phyloP scores from a whole-genome alignment of 169 alveolate species.

The Cryptosporidium ubiquitum region DNA sequence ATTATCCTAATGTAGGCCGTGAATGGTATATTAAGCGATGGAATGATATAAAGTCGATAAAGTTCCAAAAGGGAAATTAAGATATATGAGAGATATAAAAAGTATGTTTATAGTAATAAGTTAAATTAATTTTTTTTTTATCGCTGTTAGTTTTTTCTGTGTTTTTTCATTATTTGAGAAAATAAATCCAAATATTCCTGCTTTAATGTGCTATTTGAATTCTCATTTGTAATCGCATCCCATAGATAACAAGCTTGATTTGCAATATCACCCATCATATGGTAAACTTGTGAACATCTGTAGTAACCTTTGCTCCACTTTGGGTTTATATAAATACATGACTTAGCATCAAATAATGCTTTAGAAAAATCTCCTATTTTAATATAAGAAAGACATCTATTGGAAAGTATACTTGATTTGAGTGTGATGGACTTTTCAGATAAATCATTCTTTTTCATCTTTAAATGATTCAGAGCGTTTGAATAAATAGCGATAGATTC shows the following conservation, averaged over 20 bases:
- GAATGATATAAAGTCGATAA: conserved; percentile 54
- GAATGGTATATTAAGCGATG: conserved; percentile 61
- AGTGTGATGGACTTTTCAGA: conserved; percentile 16
- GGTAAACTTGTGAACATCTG: conserved; percentile 67
- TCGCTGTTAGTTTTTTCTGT: neutral
- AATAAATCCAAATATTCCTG: conserved; percentile 35
- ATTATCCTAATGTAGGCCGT: conserved; percentile 55
- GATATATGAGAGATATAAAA: neutral
- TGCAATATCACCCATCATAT: conserved; percentile 14
- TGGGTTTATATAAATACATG: conserved; percentile 43
- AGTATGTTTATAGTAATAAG: neutral
- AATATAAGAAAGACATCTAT: conserved; percentile 44
- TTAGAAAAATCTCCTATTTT: conserved; percentile 20
- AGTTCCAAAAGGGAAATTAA: conserved; percentile 15
- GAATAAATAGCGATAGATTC: conserved; percentile 21
- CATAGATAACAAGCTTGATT: conserved; percentile 63
- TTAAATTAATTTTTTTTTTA: neutral
- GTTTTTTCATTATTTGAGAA: conserved; percentile 27
- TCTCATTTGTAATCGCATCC: conserved; percentile 58
- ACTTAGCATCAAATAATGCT: conserved; percentile 33
- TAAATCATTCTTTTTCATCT: neutral
- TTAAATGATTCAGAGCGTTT: conserved; percentile 27
- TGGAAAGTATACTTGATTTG: conserved; percentile 64
- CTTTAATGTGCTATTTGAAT: neutral
- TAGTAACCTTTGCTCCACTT: conserved; percentile 67